Conservation (phyloP, 2,329 filamentous ascomycete species). For the Pseudogymnoascus sp. region DNA sequence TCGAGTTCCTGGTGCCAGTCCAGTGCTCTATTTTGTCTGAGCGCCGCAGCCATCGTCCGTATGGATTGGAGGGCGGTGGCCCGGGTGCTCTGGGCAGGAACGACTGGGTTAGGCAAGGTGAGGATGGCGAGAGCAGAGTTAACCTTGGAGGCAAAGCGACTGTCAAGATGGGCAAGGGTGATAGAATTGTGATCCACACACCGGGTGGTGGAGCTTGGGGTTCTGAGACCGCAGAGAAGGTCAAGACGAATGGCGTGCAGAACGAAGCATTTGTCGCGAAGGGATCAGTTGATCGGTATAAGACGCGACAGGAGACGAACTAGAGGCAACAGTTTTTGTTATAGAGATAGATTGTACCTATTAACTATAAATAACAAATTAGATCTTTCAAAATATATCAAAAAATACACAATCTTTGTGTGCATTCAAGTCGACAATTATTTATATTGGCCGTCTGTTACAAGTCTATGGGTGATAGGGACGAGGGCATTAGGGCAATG, state of each 20-base stretch:
- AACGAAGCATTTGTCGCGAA: not conserved
- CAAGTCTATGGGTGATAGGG: no score
- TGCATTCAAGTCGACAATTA: no score
- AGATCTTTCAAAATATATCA: not conserved
- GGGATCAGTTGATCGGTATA: not conserved
- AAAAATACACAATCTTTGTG: not conserved
- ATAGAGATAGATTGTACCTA: not conserved
- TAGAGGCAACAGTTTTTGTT: not conserved
- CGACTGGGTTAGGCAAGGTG: slow-evolving; percentile 62
- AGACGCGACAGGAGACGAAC: slow-evolving; percentile 3
- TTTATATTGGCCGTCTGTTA: no score
- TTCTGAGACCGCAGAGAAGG: not conserved
- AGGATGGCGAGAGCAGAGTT: slow-evolving; percentile 22
- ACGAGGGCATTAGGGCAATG: no score
- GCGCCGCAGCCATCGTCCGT: slow-evolving; percentile 65
- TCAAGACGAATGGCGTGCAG: not conserved
- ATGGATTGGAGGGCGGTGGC: slow-evolving; percentile 73
- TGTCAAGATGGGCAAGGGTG: slow-evolving; percentile 18
- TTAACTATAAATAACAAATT: slow-evolving; percentile 11
- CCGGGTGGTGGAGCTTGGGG: slow-evolving; percentile 24
- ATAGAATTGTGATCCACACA: slow-evolving; percentile 19
- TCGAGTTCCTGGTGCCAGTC: slow-evolving; percentile 68
- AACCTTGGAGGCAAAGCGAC: slow-evolving; percentile 21
- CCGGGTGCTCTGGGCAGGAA: slow-evolving; percentile 72
- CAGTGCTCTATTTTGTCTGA: slow-evolving; percentile 72